Base-by-base conservation (phyloP, 495 filamentous ascomycete genomes). In the Monascus purpureus region DNA sequence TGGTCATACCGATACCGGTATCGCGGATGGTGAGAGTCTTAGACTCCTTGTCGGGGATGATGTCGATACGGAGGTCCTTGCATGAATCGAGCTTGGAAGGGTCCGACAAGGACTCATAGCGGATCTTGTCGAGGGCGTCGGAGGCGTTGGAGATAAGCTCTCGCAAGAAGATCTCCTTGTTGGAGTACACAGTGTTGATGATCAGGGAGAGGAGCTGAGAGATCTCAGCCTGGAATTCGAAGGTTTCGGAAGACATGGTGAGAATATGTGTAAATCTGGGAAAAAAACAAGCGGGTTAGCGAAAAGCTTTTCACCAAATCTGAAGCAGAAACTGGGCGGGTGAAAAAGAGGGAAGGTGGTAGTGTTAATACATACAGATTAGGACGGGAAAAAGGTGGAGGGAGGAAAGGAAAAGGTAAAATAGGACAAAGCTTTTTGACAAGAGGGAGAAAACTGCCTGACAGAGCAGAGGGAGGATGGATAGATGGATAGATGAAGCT, bases 201-300 rank as follows among this genome's bases (percentile, higher is more conserved):
- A 97, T 96, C 52, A 97, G 77, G 40, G 80, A 85, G 53, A 97
- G 81, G 33, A 97, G 82, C 84, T 97, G 90, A 77, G 85, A 93
- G 62, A 96, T 96, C 80, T 95, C 88, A 80, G 87, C 88, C 77
- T 97, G 90, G 71, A 97, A 97, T 77, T 95, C 86, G 69, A 95
- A 95, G 38, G 83, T 92, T 70, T 94, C 81, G 41, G 53, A 56
- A 55, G 86, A 61, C 85, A 92, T 90, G 55, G 57, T 82, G 66
- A 60, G 45, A 55, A 53, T 42, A 14, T 50, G 15, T 9, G 24
- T 24, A 28, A 19, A 35, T 33, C 38, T 13, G 20, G 19, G 35
- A 39, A 29, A 31, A 13, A 28, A 22, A 34, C 3, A n/a, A 30
- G 13, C 28, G 28, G 19, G 18, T 29, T 26, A 33, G 39, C 33